Evolutionary conservation across 163 green algal species (phyloP).

Genomic region (Scenedesmus sp.): DNA sequence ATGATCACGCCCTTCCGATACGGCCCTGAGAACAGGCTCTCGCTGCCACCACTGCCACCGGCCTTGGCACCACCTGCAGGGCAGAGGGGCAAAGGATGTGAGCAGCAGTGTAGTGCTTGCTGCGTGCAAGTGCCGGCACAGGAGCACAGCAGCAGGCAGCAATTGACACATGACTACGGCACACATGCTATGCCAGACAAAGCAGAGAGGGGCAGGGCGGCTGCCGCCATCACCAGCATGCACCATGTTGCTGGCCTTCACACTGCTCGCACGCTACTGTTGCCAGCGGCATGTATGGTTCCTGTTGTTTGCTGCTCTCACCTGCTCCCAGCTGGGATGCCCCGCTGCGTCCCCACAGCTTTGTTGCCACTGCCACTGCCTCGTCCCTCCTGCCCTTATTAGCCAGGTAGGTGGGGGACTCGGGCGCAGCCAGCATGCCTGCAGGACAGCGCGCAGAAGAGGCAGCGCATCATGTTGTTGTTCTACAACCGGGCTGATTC

Average conservation of each 20-base stretch:
- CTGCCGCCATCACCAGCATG: no score
- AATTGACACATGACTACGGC: background rate
- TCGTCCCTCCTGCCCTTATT: conserved; percentile 65
- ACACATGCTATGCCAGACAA: no score
- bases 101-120: no score
- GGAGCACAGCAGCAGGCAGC: background rate
- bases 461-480: background rate
- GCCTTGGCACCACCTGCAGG: background rate
- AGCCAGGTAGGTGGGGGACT: conserved; percentile 89
- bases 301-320: background rate
- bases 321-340: conserved; percentile 59
- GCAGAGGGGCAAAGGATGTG: background rate
- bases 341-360: conserved; percentile 83
- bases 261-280: no score
- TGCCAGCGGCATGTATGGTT: background rate
- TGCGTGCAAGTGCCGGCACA: background rate
- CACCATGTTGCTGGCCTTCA: no score
- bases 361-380: conserved; percentile 69
- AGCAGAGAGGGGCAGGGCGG: no score
- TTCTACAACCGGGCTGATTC: background rate
- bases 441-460: conserved; percentile 17
- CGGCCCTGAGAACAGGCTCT: conserved; percentile 38
- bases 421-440: conserved; percentile 84
- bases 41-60: conserved; percentile 24
- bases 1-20: conserved; percentile 78